Conservation (phyloP, 1,284 basidiomycete genomes). For the Tilletia indica region DNA sequence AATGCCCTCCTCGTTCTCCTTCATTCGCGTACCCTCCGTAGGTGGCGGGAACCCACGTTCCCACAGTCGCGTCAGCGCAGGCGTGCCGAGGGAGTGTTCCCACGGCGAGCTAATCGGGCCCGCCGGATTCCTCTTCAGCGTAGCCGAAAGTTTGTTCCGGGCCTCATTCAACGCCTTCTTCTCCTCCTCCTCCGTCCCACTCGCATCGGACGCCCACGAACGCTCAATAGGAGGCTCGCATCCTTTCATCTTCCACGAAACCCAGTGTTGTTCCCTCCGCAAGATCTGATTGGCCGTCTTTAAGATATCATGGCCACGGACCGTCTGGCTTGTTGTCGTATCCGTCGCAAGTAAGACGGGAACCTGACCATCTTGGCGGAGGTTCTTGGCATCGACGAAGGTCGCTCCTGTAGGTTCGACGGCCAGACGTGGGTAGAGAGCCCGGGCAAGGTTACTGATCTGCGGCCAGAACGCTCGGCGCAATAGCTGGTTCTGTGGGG, state of each 20-base stretch:
- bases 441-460: background rate
- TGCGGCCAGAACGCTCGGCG: background rate
- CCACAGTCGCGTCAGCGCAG: conserved; percentile 51
- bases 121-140: conserved; percentile 25
- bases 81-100: conserved; percentile 38
- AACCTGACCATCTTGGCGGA: background rate
- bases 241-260: conserved; percentile 4
- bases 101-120: conserved; percentile 20
- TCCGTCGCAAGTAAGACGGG: background rate
- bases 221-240: conserved; percentile 41
- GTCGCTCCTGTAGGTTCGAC: background rate
- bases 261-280: conserved; percentile 8
- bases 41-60: conserved; percentile 42
- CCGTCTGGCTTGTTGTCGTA: background rate
- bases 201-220: conserved; percentile 26
- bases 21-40: conserved; percentile 28
- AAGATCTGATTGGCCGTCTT: conserved; percentile 5
- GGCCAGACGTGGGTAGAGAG: background rate
- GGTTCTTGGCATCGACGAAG: background rate
- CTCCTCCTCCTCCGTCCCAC: conserved; percentile 23
- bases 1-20: conserved; percentile 41
- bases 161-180: conserved; percentile 32
- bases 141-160: conserved; percentile 24
- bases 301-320: background rate
- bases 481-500: background rate